Conservation (phyloP, 441 rosid species). For the Hura crepitans region DNA sequence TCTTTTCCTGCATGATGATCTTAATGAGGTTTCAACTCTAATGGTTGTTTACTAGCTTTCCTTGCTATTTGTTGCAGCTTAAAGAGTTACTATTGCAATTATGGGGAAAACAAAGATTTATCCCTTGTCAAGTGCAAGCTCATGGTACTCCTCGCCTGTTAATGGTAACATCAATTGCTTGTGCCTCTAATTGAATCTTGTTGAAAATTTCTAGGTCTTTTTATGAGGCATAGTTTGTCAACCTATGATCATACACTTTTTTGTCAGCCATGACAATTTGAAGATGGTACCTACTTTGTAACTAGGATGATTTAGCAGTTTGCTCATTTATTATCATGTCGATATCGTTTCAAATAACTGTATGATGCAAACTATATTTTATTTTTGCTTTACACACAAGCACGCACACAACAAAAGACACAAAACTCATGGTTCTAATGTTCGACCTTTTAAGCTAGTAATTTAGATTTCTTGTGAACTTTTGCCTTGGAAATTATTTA, state of each 20-base stretch:
- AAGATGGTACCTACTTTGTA: background rate
- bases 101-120: constrained; percentile 61
- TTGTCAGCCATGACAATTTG: background rate
- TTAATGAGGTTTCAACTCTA: constrained; percentile 7
- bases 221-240: background rate
- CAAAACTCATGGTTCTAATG: background rate
- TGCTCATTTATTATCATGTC: background rate
- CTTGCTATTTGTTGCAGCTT: constrained; percentile 59
- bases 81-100: constrained; percentile 59
- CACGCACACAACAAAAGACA: too few species aligned
- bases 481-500: background rate
- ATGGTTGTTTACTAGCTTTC: constrained; percentile 21
- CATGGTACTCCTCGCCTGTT: constrained; percentile 93
- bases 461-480: background rate
- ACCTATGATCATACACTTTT: background rate
- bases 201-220: constrained; percentile 16
- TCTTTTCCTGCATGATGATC: constrained; percentile 18
- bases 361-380: background rate
- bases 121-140: constrained; percentile 64
- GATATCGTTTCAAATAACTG: background rate
- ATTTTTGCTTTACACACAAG: background rate
- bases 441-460: too few species aligned
- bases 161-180: constrained; percentile 57
- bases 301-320: background rate
- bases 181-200: constrained; percentile 17